Evolutionary conservation across 1,284 basidiomycete species (phyloP).

Genomic region (Apiotrichum veenhuisii): DNA sequence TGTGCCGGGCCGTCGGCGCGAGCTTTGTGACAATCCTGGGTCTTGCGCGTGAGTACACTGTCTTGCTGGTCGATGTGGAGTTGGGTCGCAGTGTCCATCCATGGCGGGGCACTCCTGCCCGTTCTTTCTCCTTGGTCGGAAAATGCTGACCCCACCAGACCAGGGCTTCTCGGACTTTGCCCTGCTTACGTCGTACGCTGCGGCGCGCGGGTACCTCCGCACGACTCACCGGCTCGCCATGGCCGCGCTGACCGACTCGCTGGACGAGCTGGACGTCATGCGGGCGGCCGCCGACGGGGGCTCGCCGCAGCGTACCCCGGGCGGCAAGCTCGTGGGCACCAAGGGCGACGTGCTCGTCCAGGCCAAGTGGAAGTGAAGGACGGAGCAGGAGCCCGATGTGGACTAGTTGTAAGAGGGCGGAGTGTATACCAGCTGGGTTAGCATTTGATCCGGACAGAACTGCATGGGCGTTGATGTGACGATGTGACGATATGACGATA

Average conservation of each 20-base stretch:
- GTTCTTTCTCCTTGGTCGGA: not conserved
- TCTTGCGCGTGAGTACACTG: slow-evolving; percentile 34
- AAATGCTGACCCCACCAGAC: slow-evolving; percentile 22
- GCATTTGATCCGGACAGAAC: too few relatives aligned
- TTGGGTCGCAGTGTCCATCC: too few relatives aligned
- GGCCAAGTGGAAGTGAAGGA: not conserved
- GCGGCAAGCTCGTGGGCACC: slow-evolving; percentile 2
- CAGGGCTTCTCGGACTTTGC: slow-evolving; percentile 47
- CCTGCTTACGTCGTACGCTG: slow-evolving; percentile 21
- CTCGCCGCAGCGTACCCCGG: slow-evolving; percentile 19
- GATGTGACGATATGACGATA: too few relatives aligned
- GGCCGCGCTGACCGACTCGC: slow-evolving; percentile 26
- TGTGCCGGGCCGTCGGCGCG: slow-evolving; percentile 50
- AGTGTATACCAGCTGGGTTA: too few relatives aligned
- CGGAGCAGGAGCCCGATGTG: too few relatives aligned
- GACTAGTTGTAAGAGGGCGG: too few relatives aligned
- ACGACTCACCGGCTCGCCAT: slow-evolving; percentile 36
- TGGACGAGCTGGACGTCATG: slow-evolving; percentile 17
- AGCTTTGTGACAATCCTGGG: slow-evolving; percentile 37
- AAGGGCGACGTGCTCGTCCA: slow-evolving; percentile 7
- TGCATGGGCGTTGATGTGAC: too few relatives aligned
- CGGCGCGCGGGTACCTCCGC: slow-evolving; percentile 19
- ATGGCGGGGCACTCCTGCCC: too few relatives aligned
- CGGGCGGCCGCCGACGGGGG: slow-evolving; percentile 5
- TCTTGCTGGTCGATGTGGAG: too few relatives aligned